Evolutionary conservation across 2,329 filamentous ascomycete species (phyloP), one percentile per base, ranked within the genome.

Genomic region (Colletotrichum tamarilloi): DNA sequence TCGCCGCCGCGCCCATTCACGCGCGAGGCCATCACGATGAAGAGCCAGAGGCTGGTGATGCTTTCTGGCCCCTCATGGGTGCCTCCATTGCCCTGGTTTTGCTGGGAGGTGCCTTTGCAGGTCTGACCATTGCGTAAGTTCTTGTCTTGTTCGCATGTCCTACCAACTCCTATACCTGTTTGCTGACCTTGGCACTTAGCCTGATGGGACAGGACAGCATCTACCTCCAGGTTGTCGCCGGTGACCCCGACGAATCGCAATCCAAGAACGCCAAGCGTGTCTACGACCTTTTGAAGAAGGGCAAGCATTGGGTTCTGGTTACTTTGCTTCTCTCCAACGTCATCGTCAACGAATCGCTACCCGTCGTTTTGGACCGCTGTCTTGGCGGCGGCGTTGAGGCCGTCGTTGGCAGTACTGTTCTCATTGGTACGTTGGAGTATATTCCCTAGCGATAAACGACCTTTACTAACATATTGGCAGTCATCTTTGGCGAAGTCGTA

Each of bases 281-380:
- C 12, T 88, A 97, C 77, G 88, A 91, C 56, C 86, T 99, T 32
- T 85, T 99, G 68, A 91, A 94, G 76, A 93, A 90, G 78, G 97
- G 97, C 78, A 99, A 99, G 82, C 97, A 99, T 83, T 99, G 97
- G 97, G 96, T 99, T 24, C 87, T 99, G 70, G 97, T 99, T 67
- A 98, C 97, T 3, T 86, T 99, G 30, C 89, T 99, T 8, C 87
- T 99, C 68, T 95, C 95, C 82, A 99, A 99, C 82, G 97, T 99
- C 80, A 97, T 99, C 78, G 97, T 97, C 76, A 98, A 99, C 82
- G 97, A 98, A 84, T 97, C 96, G 2, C 87, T 98, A 16, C 97
- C 97, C 32, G 98, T 99, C 75, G 94, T 99, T 12, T 89, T 99
- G 64, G 97, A 99, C 83, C 89, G 97, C 69, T 98, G 95, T 69